These are phyloP conservation scores for Botryosphaeria dothidea DNA, from an alignment of 2,329 filamentous ascomycete species.

Conservation along the genomic window DNA sequence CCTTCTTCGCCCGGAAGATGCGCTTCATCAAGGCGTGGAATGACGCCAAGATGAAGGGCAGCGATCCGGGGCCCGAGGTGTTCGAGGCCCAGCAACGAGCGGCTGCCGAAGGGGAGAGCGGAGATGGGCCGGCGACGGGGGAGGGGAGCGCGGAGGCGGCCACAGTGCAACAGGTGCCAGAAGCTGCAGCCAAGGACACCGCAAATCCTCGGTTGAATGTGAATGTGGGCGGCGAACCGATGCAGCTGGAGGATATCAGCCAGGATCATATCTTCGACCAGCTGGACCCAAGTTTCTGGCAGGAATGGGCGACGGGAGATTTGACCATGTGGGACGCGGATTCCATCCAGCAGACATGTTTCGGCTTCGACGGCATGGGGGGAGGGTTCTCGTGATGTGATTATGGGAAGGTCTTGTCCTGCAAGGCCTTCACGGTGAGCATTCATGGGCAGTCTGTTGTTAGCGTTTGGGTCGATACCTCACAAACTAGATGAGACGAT, in stretches of 20 bases:
- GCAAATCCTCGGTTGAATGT: background rate
- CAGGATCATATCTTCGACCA: constrained; percentile 2
- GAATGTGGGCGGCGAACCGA: background rate
- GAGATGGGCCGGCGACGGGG: background rate
- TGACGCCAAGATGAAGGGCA: constrained; percentile 12
- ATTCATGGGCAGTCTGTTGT: too few relatives aligned
- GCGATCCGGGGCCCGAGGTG: background rate
- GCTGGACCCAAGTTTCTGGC: constrained; percentile 3
- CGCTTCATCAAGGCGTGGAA: constrained; percentile 18
- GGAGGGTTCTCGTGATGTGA: background rate
- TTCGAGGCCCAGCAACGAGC: background rate
- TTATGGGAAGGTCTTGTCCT: too few relatives aligned
- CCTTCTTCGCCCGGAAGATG: constrained; percentile 14
- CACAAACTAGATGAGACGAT: too few relatives aligned
- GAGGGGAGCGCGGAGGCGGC: too few relatives aligned
- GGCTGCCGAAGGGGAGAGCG: background rate
- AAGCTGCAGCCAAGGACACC: background rate
- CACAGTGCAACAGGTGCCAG: background rate
- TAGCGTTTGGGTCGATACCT: too few relatives aligned
- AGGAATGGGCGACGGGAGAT: background rate
- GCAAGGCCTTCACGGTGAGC: background rate
- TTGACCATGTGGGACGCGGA: constrained; percentile 13
- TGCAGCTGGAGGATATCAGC: constrained; percentile 8
- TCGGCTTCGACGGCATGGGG: background rate
- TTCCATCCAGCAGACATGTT: background rate